Percentiles rank a stretch among this genome's conserved stretches.
Conservation (phyloP, 768 basidiomycete genomes). For the Kwoniella dendrophila region DNA sequence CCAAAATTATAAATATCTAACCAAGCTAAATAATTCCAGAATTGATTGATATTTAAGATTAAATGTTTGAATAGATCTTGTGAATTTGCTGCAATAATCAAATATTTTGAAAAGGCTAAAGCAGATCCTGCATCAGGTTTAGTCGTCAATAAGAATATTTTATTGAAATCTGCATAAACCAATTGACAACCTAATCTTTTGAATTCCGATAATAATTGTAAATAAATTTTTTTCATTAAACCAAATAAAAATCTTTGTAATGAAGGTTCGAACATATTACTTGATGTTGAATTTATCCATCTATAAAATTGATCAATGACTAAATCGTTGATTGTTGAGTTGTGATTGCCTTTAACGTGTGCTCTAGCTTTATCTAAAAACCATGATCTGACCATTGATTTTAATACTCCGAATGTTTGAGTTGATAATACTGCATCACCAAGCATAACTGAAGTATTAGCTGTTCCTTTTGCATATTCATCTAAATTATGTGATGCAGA, state of each 20-base stretch:
- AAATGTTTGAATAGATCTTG: slow-evolving; percentile 95
- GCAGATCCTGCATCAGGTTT: slow-evolving; percentile 91
- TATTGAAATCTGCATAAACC: slow-evolving; percentile 89
- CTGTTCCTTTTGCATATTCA: slow-evolving; percentile 76
- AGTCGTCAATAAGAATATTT: slow-evolving; percentile 85
- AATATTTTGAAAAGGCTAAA: slow-evolving; percentile 91
- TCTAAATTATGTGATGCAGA: slow-evolving; percentile 87
- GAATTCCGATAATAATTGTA: slow-evolving; percentile 94
- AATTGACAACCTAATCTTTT: slow-evolving; percentile 90
- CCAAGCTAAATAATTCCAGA: slow-evolving; percentile 91
- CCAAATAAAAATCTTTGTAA: slow-evolving; percentile 91
- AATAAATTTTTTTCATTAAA: slow-evolving; percentile 96
- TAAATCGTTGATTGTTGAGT: slow-evolving; percentile 61
- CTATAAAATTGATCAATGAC: slow-evolving; percentile 93
- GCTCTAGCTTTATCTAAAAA: slow-evolving; percentile 74
- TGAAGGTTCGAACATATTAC: slow-evolving; percentile 87
- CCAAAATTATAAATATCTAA: slow-evolving; percentile 94
- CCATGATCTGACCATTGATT: slow-evolving; percentile 87
- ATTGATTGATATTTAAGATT: slow-evolving; percentile 78
- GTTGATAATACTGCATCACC: slow-evolving; percentile 88
- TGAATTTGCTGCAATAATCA: slow-evolving; percentile 86
- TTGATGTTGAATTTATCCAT: slow-evolving; percentile 84
- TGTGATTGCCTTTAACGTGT: slow-evolving; percentile 66
- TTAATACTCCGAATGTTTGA: slow-evolving; percentile 80
- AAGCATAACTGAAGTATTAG: slow-evolving; percentile 70